Evolutionary conservation across 2,329 filamentous ascomycete species (phyloP).

Genomic region (Clonostachys rosea): DNA sequence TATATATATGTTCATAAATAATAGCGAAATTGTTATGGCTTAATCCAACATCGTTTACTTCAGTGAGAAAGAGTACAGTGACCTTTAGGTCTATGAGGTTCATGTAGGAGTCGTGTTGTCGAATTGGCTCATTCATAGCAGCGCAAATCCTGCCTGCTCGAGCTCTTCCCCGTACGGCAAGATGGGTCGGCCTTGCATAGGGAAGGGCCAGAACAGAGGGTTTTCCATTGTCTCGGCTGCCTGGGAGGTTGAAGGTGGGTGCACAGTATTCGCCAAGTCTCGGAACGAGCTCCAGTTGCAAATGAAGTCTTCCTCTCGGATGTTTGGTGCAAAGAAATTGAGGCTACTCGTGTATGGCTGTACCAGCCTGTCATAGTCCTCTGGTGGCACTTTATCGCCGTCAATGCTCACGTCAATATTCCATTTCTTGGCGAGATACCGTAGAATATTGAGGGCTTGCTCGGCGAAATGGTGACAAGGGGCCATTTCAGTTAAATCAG

Average conservation of each 20-base stretch:
- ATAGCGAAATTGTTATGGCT: too few species aligned
- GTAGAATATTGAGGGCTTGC: slow-evolving; percentile 55
- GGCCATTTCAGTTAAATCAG: slow-evolving; percentile 56
- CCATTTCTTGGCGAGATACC: slow-evolving; percentile 55
- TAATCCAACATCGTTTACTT: too few species aligned
- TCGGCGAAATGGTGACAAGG: slow-evolving; percentile 57
- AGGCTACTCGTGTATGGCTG: slow-evolving; percentile 45
- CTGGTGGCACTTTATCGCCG: slow-evolving; percentile 15
- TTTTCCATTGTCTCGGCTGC: slow-evolving; percentile 38
- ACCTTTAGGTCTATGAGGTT: background rate
- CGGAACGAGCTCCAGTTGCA: slow-evolving; percentile 34
- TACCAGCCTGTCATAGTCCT: slow-evolving; percentile 34
- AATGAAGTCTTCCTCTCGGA: slow-evolving; percentile 41
- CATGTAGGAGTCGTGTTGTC: background rate
- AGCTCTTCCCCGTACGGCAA: slow-evolving; percentile 40
- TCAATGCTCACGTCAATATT: slow-evolving; percentile 45
- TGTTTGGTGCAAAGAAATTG: slow-evolving; percentile 52
- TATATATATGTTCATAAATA: too few species aligned
- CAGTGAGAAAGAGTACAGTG: too few species aligned
- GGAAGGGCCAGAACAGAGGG: slow-evolving; percentile 57
- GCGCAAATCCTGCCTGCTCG: slow-evolving; percentile 46
- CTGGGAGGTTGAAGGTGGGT: slow-evolving; percentile 1
- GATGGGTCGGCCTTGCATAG: slow-evolving; percentile 54
- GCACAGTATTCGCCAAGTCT: background rate
- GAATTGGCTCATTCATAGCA: slow-evolving; percentile 16